Evolutionary conservation across 192 early-diverging fungal genomes (phyloP).

Genomic region (Coemansia sp.): DNA sequence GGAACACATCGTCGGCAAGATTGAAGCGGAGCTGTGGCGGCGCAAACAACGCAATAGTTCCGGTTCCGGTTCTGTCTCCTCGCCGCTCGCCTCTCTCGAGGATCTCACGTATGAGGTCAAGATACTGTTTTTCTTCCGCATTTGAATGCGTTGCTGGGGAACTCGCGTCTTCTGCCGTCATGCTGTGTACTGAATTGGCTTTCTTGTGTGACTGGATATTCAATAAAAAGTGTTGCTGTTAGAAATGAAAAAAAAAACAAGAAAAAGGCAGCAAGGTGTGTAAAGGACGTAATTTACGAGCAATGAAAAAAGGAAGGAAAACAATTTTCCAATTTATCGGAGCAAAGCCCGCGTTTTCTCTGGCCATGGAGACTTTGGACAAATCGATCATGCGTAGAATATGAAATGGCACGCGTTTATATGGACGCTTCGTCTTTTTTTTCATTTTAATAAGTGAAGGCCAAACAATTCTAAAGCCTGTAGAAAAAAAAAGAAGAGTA

Average conservation of each 20-base stretch:
- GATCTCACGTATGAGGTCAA: conserved; percentile 71
- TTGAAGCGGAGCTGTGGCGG: conserved; percentile 86
- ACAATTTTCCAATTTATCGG: neutral
- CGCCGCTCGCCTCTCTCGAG: conserved; percentile 72
- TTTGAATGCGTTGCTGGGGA: conserved; percentile 2
- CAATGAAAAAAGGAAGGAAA: neutral
- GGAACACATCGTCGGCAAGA: conserved; percentile 72
- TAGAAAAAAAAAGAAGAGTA: neutral
- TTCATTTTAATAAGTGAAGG: too few species aligned
- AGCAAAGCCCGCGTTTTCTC: too few species aligned
- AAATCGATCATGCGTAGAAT: neutral
- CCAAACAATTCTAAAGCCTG: neutral
- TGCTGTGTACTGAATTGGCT: conserved; percentile 2
- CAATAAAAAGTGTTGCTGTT: neutral
- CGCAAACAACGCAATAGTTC: conserved; percentile 79
- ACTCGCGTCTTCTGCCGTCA: conserved; percentile 8
- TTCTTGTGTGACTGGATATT: conserved; percentile 1
- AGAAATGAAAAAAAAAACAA: neutral
- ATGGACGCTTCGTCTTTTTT: neutral
- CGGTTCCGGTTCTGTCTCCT: conserved; percentile 88
- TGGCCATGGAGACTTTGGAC: too few species aligned
- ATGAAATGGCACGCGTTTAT: neutral
- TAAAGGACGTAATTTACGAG: too few species aligned
- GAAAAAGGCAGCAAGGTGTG: too few species aligned
- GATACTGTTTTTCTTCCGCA: conserved; percentile 85